Base-by-base conservation (phyloP, 495 filamentous ascomycete species). In the Hypoxylon perforatum region DNA sequence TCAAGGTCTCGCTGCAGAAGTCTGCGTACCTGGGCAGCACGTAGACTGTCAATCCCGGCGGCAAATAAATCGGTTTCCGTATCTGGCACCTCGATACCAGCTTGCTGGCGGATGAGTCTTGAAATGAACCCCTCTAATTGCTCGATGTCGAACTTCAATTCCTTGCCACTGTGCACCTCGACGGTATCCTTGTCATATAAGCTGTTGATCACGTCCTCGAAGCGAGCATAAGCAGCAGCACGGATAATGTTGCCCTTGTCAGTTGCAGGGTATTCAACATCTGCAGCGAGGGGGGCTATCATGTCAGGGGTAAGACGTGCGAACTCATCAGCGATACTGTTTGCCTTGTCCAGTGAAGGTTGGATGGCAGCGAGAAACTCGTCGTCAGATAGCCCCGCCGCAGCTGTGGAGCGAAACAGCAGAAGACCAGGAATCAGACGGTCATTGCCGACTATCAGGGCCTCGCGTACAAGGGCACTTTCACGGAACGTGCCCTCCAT, bases 211-310 rank as follows among this genome's bases (percentile, higher is more conserved):
- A 81, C 56, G 7, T 80, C 73, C 1, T 75, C 73, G 49, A 85
- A 86, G 8, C 64, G 70, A 8, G 58, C 38, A 61, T 88, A 85
- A 11, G 86, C 80, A 49, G 85, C 80, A 5, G 82, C 75, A 22
- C 86, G 80, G 57, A 86, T 87, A 69, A 86, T 81, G 4, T 81
- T 83, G 12, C 79, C 83, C 70, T 87, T 87, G 61, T 87, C 85
- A 5, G 82, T 85, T 4, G 80, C 77, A 9, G 83, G 82, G 39
- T 83, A 83, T 46, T 76, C 74, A 15, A 80, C 63, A 25, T 71
- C 72, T 12, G 73, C 59, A 14, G 82, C 76, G 21, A 88, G 49
- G 1, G 77, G 68, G n/a, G 75, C 72, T 38, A 87, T 74, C 73
- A 87, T 82, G 36, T 88, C 85, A 41, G 78, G 77, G 15, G 82